Conservation (phyloP, 306 rosid genomes). For the Pyrus bretschneideri region DNA sequence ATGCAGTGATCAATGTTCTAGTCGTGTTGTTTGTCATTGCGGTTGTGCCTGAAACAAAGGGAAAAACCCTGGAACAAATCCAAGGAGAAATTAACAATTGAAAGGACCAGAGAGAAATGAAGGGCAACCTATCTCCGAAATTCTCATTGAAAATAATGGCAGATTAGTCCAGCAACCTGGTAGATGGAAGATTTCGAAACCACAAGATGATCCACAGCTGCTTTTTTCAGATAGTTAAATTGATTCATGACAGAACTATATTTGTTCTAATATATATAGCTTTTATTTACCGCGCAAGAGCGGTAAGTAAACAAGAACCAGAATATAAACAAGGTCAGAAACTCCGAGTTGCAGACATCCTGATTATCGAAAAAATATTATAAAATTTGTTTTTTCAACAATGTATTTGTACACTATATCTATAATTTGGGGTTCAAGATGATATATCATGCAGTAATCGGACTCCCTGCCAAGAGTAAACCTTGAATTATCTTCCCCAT, state of each 20-base stretch:
- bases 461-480: background rate
- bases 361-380: background rate
- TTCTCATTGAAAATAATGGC: background rate
- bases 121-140: background rate
- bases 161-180: background rate
- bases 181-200: background rate
- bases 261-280: background rate
- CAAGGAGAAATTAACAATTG: slow-evolving; percentile 64
- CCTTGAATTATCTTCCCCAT: background rate
- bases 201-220: background rate
- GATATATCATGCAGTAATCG: background rate
- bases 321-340: background rate
- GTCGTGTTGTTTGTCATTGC: slow-evolving; percentile 55
- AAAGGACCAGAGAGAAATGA: background rate
- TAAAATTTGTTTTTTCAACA: background rate
- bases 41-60: slow-evolving; percentile 87
- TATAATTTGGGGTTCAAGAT: background rate
- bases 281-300: background rate
- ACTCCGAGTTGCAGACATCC: background rate
- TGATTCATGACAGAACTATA: background rate
- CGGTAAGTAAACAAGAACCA: background rate
- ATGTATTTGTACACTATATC: background rate
- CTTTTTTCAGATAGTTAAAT: background rate
- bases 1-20: slow-evolving; percentile 58
- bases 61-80: slow-evolving; percentile 78